Base-by-base conservation (phyloP, 2,329 filamentous ascomycete species). In the Hymenoscyphus salicellus region DNA sequence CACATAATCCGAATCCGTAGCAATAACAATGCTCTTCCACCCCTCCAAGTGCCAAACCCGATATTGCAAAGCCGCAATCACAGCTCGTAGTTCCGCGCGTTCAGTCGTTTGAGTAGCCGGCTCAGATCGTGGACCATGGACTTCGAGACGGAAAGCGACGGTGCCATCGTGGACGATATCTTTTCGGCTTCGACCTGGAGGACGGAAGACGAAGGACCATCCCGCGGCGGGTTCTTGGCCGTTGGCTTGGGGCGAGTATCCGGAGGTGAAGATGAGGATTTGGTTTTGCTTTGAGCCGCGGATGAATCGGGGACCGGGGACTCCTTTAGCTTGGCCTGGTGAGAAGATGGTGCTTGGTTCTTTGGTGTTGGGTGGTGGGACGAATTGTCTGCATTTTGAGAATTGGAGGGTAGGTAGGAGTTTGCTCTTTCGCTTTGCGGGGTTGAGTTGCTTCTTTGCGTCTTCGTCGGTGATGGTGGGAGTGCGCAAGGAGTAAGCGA, bases 41-140 rank as follows among this genome's bases (percentile, higher is more conserved):
- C 62, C 79, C 70, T 69, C 68, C 6, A 4, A 26, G 0, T 16
- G n/a, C 83, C 82, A 85, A 66, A 71, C 8, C 2, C 77, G 74
- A 68, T 77, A 80, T 32, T 78, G 75, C 28, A 86, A 76, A 3
- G 80, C 84, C 5, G 77, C 81, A 57, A 85, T 79, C 5, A 81
- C 81, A 5, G 83, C 83, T 16, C 83, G 83, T 6, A 87, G 78
- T 71, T 86, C 82, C 2, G 84, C 84, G 4, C 84, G 78, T 67
- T 85, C 83, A 75, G 78, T 84, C 23, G 78, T 84, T 65, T 81
- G 79, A 7, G 67, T 59, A 49, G 71, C 63, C 0, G 60, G 17
- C 28, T 78, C 72, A 14, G 78, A 79, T 58, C 73, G 79, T 2
- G 80, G 81, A 0, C 82, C 81, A 41, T 73, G 61, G 2, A 67